Conservation (phyloP, 1,284 basidiomycete genomes). For the Sporisorium sorghi region DNA sequence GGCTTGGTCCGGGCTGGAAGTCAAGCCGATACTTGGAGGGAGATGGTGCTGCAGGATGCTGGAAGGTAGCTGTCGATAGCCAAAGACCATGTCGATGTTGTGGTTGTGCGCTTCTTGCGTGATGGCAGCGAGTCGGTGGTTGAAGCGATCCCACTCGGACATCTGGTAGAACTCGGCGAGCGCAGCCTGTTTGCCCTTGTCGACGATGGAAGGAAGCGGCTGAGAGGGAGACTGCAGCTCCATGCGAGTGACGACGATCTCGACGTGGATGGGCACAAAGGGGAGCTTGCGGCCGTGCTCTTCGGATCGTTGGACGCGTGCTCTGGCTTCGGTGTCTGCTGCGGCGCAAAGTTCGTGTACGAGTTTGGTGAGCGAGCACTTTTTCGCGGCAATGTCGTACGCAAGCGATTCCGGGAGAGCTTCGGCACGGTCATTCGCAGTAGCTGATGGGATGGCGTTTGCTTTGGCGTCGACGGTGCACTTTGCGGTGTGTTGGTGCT, state of each 20-base stretch:
- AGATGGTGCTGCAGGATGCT: background rate
- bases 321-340: constrained; percentile 27
- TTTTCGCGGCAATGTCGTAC: constrained; percentile 41
- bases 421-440: too few species aligned
- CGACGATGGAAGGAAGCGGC: constrained; percentile 8
- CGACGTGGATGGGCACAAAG: constrained; percentile 31
- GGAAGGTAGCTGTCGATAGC: constrained; percentile 17
- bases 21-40: constrained; percentile 18
- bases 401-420: constrained; percentile 14
- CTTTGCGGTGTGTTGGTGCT: constrained; percentile 17
- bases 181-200: constrained; percentile 5
- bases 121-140: constrained; percentile 47
- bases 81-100: constrained; percentile 40
- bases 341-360: constrained; percentile 43
- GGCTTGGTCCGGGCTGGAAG: background rate
- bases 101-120: constrained; percentile 12
- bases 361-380: constrained; percentile 46
- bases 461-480: constrained; percentile 1
- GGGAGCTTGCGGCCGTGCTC: constrained; percentile 17
- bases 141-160: constrained; percentile 45
- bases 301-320: constrained; percentile 31
- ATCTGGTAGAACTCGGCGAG: constrained; percentile 36
- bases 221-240: constrained; percentile 27
- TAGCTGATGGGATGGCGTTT: background rate
- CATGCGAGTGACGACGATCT: constrained; percentile 51